Percentiles rank a stretch among this genome's conserved stretches.
Conservation (phyloP, 495 filamentous ascomycete genomes). For the Podospora didyma region DNA sequence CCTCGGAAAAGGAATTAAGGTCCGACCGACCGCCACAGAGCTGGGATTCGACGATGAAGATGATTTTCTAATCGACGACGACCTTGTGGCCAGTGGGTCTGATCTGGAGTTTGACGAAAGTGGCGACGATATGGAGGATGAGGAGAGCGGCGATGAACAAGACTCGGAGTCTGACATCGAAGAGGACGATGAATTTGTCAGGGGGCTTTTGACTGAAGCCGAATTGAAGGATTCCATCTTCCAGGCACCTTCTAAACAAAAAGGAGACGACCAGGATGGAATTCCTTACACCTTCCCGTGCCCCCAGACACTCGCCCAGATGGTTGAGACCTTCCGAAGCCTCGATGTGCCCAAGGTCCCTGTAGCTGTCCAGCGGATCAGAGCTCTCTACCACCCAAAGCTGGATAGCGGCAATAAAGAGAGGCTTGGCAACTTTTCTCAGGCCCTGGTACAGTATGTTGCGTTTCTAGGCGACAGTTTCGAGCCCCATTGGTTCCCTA, state of each 20-base stretch:
- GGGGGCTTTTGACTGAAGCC: constrained; percentile 54
- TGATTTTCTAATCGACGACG: constrained; percentile 84
- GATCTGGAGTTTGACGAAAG: constrained; percentile 56
- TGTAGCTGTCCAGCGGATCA: constrained; percentile 80
- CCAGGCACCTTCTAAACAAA: constrained; percentile 22
- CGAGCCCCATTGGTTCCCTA: constrained; percentile 32
- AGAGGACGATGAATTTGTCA: constrained; percentile 68
- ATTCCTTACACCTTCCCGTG: constrained; percentile 82
- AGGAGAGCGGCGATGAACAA: constrained; percentile 44
- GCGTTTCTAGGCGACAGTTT: constrained; percentile 54
- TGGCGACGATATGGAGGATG: constrained; percentile 49
- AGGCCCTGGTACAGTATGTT: constrained; percentile 74
- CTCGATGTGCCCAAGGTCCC: constrained; percentile 62
- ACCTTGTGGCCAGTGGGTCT: constrained; percentile 68
- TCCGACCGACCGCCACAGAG: constrained; percentile 40
- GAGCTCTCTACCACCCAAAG: constrained; percentile 86
- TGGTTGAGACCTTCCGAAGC: constrained; percentile 60
- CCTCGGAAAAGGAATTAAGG: constrained; percentile 51
- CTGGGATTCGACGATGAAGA: constrained; percentile 81
- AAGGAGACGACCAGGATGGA: constrained; percentile 40
- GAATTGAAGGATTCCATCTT: constrained; percentile 45
- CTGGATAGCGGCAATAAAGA: constrained; percentile 77
- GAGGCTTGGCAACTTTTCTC: constrained; percentile 70
- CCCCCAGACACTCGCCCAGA: constrained; percentile 68
- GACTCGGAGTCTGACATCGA: constrained; percentile 24